These are phyloP conservation scores for Beta corolliflora DNA, from an alignment of 179 eudicot species.

Conservation along the genomic window DNA sequence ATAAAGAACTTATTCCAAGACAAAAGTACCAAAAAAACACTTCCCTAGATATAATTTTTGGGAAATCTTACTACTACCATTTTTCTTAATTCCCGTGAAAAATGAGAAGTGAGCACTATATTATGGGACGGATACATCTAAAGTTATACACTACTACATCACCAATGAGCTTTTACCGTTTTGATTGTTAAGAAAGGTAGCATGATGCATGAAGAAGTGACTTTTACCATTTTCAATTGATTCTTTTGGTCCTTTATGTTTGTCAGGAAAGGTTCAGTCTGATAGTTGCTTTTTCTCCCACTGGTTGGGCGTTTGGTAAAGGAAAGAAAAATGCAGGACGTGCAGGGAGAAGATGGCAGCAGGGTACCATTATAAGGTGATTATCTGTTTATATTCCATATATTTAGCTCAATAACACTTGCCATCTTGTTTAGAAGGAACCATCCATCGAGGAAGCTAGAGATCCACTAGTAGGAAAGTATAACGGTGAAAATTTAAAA, in stretches of 20 bases:
- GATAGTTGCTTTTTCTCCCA: constrained; percentile 90
- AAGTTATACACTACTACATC: not conserved
- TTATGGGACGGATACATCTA: not conserved
- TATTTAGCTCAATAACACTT: constrained; percentile 1
- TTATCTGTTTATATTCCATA: not conserved
- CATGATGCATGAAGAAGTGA: not conserved
- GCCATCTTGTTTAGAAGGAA: not conserved
- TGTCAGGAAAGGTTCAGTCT: constrained; percentile 71
- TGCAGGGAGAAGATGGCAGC: constrained; percentile 85
- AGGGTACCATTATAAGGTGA: constrained; percentile 96
- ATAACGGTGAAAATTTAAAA: not conserved
- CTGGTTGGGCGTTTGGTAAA: constrained; percentile 93
- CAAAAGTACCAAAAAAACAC: too few species aligned
- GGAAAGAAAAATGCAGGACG: constrained; percentile 88
- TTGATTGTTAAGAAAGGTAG: not conserved
- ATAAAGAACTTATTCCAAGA: too few species aligned
- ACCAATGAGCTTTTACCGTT: not conserved
- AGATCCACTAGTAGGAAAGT: constrained; percentile 1
- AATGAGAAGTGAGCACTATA: too few species aligned
- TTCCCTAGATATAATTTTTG: too few species aligned
- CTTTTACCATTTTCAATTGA: not conserved
- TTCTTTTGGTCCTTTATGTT: constrained; percentile 12
- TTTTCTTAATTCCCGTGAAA: too few species aligned
- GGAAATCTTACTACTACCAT: too few species aligned
- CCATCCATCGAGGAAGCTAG: not conserved